These are phyloP conservation scores for Raddia guianensis DNA, from an alignment of 176 grass and related monocot genomes.

Conservation along the genomic window DNA sequence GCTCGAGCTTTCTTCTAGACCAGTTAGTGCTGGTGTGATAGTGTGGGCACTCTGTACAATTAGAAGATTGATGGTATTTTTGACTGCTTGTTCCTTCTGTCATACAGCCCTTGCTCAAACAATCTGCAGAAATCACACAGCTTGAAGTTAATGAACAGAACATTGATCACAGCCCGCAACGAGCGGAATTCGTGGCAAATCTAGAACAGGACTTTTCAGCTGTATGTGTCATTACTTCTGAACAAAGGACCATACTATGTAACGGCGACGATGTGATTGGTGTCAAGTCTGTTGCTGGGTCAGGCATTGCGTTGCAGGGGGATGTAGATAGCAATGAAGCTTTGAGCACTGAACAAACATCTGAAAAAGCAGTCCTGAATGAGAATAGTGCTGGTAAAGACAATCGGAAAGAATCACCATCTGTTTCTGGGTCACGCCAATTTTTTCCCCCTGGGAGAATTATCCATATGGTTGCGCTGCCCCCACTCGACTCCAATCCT, in stretches of 20 bases:
- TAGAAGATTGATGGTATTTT: background rate
- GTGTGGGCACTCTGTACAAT: background rate
- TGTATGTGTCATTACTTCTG: background rate
- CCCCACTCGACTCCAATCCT: slow-evolving; percentile 4
- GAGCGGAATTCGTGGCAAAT: background rate
- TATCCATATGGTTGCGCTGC: slow-evolving; percentile 66
- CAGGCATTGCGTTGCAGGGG: background rate
- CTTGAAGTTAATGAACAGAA: slow-evolving; percentile 8
- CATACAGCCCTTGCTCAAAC: slow-evolving; percentile 55
- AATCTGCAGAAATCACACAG: background rate
- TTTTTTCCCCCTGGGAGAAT: slow-evolving; percentile 73
- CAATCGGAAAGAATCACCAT: slow-evolving; percentile 33
- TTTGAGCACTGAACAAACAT: background rate
- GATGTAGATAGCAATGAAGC: slow-evolving; percentile 16
- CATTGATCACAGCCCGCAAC: background rate
- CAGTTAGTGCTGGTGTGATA: background rate
- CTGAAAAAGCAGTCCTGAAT: background rate
- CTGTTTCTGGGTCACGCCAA: slow-evolving; percentile 14
- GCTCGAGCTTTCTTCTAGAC: background rate
- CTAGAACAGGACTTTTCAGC: background rate
- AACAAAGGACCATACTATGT: slow-evolving; percentile 31
- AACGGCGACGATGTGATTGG: background rate
- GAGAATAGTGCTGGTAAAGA: background rate
- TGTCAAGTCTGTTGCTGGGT: background rate
- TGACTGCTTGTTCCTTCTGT: background rate